Percentiles rank a stretch among this genome's conserved stretches.
Evolutionary conservation across 1,284 basidiomycete genomes (phyloP).

Genomic region (Irpex sp.): DNA sequence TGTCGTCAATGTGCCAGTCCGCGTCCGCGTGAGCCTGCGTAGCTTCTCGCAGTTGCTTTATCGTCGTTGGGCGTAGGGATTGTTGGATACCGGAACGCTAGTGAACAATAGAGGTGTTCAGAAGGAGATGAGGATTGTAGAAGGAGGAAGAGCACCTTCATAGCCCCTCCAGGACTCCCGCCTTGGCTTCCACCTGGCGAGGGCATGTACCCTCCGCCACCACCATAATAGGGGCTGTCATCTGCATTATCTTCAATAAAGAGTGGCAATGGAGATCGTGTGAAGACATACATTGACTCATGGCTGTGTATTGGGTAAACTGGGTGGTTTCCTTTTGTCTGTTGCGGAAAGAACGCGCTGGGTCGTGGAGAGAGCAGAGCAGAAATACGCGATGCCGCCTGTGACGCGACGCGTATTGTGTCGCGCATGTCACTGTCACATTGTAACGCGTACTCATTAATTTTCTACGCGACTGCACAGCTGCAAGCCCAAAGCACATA

Average conservation of each 20-base stretch:
- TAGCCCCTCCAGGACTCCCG: constrained; percentile 43
- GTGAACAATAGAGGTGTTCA: not conserved
- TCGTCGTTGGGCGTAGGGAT: constrained; percentile 83
- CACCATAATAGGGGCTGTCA: constrained; percentile 6
- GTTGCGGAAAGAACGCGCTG: too few species aligned
- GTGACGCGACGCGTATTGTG: too few species aligned
- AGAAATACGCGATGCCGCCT: too few species aligned
- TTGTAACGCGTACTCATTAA: too few species aligned
- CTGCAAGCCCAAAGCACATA: too few species aligned
- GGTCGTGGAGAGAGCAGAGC: too few species aligned
- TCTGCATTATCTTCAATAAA: not conserved
- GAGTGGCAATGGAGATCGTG: too few species aligned
- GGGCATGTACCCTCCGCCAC: constrained; percentile 37
- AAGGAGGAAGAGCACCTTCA: constrained; percentile 28
- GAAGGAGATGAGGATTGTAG: not conserved
- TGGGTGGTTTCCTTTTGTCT: too few species aligned
- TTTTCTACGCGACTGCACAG: too few species aligned
- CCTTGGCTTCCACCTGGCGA: constrained; percentile 40
- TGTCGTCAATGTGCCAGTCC: constrained; percentile 82
- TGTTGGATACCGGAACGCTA: constrained; percentile 32
- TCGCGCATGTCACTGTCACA: too few species aligned
- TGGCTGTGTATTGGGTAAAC: too few species aligned
- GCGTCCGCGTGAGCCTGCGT: constrained; percentile 85
- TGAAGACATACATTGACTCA: too few species aligned
- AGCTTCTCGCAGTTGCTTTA: constrained; percentile 77